A percentile compares a stretch with the other conserved stretches of the same genome.
phyloP scores from a whole-genome alignment of 208 protist species.

The Naegleria lovaniensis region DNA sequence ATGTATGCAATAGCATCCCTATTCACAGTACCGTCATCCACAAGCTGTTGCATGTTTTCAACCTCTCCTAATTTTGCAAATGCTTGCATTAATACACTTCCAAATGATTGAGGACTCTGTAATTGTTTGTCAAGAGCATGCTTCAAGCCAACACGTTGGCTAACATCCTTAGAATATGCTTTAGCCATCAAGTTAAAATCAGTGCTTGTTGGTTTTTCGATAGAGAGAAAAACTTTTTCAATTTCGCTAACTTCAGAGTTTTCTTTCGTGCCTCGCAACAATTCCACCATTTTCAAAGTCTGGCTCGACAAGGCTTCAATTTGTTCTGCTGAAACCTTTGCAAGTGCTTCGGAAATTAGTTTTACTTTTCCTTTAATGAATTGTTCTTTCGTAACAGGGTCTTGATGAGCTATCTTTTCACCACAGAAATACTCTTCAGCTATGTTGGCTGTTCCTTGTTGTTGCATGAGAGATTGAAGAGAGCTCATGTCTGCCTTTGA shows the following conservation, averaged over 20 bases:
- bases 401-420: not conserved
- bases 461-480: not conserved
- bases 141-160: not conserved
- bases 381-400: not conserved
- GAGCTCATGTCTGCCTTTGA: not conserved
- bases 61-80: not conserved
- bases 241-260: not conserved
- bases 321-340: not conserved
- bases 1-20: not conserved
- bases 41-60: not conserved
- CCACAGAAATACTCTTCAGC: not conserved
- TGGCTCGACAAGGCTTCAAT: not conserved
- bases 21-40: not conserved
- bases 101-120: not conserved
- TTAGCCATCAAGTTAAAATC: not conserved
- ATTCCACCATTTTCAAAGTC: not conserved
- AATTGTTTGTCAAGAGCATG: not conserved
- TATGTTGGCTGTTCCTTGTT: not conserved
- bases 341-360: not conserved
- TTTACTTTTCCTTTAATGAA: not conserved
- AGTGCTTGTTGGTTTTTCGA: not conserved
- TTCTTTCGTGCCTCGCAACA: not conserved
- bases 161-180: not conserved
- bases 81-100: not conserved
- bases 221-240: not conserved